Evolutionary conservation across 2,329 filamentous ascomycete species (phyloP).

Genomic region (Pseudogymnoascus sp.): DNA sequence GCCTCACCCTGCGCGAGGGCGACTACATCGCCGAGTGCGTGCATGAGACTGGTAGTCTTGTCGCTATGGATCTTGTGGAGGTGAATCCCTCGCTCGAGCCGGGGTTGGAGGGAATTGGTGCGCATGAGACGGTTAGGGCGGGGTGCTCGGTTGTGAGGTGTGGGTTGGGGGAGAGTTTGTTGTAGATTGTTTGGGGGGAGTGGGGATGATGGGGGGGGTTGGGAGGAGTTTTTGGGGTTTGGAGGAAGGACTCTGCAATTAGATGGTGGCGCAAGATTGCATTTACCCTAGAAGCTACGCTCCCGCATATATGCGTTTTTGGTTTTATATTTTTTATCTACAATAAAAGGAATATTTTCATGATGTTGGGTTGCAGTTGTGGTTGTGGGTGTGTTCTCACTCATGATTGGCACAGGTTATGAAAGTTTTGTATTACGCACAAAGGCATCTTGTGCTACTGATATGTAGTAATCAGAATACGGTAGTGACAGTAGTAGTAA

Average conservation of each 20-base stretch:
- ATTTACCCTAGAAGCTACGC: conserved; percentile 2
- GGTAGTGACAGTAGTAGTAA: too few species aligned
- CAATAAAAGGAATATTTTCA: background rate
- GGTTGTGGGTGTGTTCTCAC: background rate
- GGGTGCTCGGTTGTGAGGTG: conserved; percentile 88
- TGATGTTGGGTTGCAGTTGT: background rate
- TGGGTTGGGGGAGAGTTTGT: conserved; percentile 80
- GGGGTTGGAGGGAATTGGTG: conserved; percentile 49
- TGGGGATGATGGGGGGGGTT: background rate
- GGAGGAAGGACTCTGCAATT: conserved; percentile 8
- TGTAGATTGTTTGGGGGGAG: conserved; percentile 43
- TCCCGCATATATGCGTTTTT: background rate
- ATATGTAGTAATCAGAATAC: background rate
- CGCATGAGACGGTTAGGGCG: conserved; percentile 78
- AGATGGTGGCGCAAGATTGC: background rate
- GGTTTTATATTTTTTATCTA: background rate
- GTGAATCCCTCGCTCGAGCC: conserved; percentile 67
- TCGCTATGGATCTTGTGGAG: conserved; percentile 76
- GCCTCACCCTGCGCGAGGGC: conserved; percentile 86
- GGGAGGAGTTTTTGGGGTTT: background rate
- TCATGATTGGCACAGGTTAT: background rate
- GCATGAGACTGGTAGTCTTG: conserved; percentile 68
- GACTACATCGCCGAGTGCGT: conserved; percentile 93
- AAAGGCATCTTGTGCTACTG: background rate
- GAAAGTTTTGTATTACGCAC: background rate